These are phyloP conservation scores for Dalbergia cochinchinensis DNA, from an alignment of 306 rosid genomes.

Conservation along the genomic window DNA sequence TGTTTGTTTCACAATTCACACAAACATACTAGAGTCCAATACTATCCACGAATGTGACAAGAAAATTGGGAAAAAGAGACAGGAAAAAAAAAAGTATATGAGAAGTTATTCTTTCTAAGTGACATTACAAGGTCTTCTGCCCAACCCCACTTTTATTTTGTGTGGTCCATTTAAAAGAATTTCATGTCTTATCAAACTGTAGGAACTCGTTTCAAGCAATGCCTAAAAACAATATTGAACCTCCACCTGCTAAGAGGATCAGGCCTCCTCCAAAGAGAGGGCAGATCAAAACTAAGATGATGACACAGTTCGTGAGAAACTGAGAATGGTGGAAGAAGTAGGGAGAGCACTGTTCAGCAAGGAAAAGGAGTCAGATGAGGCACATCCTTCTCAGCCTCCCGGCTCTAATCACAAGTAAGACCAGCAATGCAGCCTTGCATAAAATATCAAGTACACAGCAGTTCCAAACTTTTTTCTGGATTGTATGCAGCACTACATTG, in stretches of 20 bases:
- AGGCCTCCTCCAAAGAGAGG: constrained; percentile 45
- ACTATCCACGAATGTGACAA: no score
- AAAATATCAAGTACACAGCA: neutral
- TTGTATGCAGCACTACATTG: neutral
- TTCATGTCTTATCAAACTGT: no score
- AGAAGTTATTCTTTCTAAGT: neutral
- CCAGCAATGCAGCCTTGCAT: neutral
- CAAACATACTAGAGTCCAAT: no score
- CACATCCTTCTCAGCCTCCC: neutral
- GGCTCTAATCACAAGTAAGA: no score
- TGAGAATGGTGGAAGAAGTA: constrained; percentile 45
- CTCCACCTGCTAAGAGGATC: neutral
- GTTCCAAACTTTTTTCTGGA: neutral
- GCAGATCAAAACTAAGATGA: constrained; percentile 45
- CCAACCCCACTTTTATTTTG: no score
- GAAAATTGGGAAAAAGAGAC: no score
- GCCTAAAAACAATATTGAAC: neutral
- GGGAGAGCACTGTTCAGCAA: constrained; percentile 24
- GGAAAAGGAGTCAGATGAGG: neutral
- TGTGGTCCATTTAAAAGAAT: no score
- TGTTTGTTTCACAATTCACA: neutral
- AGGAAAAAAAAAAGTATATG: neutral
- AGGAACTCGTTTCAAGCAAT: neutral
- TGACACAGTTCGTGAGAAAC: constrained; percentile 32
- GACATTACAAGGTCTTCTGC: no score